Conservation (phyloP, 164 flowering plant genomes). For the Litsea cubeba region DNA sequence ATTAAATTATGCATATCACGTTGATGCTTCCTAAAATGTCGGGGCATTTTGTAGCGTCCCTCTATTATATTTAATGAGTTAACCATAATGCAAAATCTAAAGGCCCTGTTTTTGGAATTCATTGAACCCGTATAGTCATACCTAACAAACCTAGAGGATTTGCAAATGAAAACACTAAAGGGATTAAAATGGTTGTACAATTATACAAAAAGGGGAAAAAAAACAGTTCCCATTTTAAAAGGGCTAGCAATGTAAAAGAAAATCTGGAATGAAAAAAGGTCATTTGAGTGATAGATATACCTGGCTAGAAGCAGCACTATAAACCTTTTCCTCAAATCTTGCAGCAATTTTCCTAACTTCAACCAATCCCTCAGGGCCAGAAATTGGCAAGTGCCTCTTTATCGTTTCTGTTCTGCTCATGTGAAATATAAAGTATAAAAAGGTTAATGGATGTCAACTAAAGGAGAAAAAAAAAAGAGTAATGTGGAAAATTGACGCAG, state of each 20-base stretch:
- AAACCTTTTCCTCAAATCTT: conserved; percentile 46
- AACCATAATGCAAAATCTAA: not conserved
- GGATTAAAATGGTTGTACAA: not conserved
- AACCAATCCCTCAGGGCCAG: conserved; percentile 37
- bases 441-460: no score
- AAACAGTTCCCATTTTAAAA: not conserved
- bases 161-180: no score
- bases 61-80: not conserved
- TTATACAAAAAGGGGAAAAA: not conserved
- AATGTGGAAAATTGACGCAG: no score
- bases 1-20: no score
- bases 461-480: no score
- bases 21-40: no score
- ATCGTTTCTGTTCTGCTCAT: conserved; percentile 34
- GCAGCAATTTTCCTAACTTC: conserved; percentile 44
- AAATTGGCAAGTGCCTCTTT: conserved; percentile 33
- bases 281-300: conserved; percentile 13
- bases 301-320: conserved; percentile 36
- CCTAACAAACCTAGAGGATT: no score
- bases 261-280: not conserved
- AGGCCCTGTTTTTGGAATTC: not conserved
- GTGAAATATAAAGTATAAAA: conserved; percentile 3
- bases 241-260: not conserved
- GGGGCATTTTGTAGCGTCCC: no score
- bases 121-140: no score